Conservation (phyloP, 805 yeast genomes). For the Candida parachauliodes region DNA sequence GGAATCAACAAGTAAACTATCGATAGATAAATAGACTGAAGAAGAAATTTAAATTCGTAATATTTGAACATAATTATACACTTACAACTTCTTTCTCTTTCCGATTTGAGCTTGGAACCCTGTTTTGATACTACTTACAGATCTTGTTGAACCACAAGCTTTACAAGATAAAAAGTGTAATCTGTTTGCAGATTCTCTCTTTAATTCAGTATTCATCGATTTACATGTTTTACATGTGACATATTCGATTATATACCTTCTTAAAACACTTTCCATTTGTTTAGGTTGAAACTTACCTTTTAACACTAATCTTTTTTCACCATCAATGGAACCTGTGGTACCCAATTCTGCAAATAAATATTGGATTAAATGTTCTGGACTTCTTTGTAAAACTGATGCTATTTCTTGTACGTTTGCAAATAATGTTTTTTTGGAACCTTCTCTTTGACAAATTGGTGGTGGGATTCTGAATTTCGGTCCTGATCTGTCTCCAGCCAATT, state of each 20-base stretch:
- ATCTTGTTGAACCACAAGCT: slow-evolving; percentile 95
- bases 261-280: slow-evolving; percentile 92
- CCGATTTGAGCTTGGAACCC: slow-evolving; percentile 99
- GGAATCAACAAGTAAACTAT: neutral
- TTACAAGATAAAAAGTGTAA: slow-evolving; percentile 96
- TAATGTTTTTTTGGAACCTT: slow-evolving; percentile 93
- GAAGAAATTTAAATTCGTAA: too few species aligned
- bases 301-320: slow-evolving; percentile 92
- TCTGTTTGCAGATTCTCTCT: slow-evolving; percentile 94
- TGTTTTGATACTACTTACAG: slow-evolving; percentile 95
- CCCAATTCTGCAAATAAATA: slow-evolving; percentile 98
- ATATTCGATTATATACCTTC: slow-evolving; percentile 94
- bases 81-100: slow-evolving; percentile 60
- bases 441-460: slow-evolving; percentile 95
- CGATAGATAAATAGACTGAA: slow-evolving; percentile 1
- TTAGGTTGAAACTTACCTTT: slow-evolving; percentile 98
- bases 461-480: slow-evolving; percentile 94
- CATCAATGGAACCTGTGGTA: slow-evolving; percentile 98
- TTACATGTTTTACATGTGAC: slow-evolving; percentile 99
- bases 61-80: neutral
- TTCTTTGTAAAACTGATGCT: slow-evolving; percentile 89
- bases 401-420: slow-evolving; percentile 96
- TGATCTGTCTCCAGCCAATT: slow-evolving; percentile 93
- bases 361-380: slow-evolving; percentile 95
- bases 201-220: slow-evolving; percentile 92